These are phyloP conservation scores for Pulveroboletus frians DNA, from an alignment of 768 basidiomycete species.

Conservation along the genomic window DNA sequence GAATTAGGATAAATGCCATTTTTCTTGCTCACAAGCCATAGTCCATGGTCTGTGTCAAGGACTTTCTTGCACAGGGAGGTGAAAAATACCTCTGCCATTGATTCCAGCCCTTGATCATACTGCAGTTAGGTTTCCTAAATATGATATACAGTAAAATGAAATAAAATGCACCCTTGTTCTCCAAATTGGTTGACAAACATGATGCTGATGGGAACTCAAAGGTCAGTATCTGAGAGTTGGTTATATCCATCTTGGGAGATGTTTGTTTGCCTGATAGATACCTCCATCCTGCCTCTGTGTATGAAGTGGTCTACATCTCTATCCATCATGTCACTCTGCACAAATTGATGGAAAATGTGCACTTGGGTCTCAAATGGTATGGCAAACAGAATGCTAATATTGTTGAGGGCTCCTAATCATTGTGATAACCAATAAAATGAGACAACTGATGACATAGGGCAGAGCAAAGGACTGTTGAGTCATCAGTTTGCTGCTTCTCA, in stretches of 20 bases:
- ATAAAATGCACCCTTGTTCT: constrained; percentile 62
- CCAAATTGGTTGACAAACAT: constrained; percentile 91
- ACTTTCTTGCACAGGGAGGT: constrained; percentile 90
- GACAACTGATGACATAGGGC: constrained; percentile 67
- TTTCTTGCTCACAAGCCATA: constrained; percentile 88
- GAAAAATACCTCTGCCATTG: constrained; percentile 93
- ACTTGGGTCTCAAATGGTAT: constrained; percentile 93
- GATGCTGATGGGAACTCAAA: constrained; percentile 84
- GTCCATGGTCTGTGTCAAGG: constrained; percentile 88
- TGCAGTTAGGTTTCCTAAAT: not conserved
- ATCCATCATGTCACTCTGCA: constrained; percentile 53
- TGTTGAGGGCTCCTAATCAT: constrained; percentile 85
- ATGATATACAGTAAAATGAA: not conserved
- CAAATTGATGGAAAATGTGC: constrained; percentile 81
- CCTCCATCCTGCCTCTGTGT: constrained; percentile 21
- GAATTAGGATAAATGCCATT: constrained; percentile 96
- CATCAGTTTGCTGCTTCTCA: constrained; percentile 57
- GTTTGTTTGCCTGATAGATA: constrained; percentile 50
- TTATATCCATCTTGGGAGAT: constrained; percentile 93
- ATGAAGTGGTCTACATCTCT: constrained; percentile 14
- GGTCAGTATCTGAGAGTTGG: constrained; percentile 64
- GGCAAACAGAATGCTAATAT: constrained; percentile 90
- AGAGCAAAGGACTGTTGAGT: constrained; percentile 19
- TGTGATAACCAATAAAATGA: constrained; percentile 56
- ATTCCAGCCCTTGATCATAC: constrained; percentile 64